phyloP scores from a whole-genome alignment of 345 rosid species.

The Draba incana region DNA sequence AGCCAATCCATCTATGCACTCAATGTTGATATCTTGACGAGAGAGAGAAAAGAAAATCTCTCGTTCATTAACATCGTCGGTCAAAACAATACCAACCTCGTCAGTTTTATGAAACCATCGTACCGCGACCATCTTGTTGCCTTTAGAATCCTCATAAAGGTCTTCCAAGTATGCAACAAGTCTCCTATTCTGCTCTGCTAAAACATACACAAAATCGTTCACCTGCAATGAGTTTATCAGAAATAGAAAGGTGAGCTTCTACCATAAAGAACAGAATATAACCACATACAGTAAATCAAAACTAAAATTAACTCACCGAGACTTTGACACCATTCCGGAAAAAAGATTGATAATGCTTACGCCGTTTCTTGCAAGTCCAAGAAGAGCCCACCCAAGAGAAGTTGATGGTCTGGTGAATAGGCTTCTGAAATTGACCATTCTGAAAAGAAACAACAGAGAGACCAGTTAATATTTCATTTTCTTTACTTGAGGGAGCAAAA shows the following conservation, averaged over 20 bases:
- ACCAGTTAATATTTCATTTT: neutral
- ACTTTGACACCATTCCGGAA: constrained; percentile 61
- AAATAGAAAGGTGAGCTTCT: neutral
- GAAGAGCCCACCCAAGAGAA: constrained; percentile 69
- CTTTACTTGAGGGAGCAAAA: neutral
- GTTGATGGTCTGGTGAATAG: constrained; percentile 34
- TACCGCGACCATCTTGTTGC: constrained; percentile 73
- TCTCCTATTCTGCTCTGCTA: constrained; percentile 69
- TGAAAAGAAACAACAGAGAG: constrained; percentile 16
- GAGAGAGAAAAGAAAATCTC: constrained; percentile 86
- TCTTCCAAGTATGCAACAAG: constrained; percentile 85
- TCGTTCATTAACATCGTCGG: constrained; percentile 63
- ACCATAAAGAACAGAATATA: neutral
- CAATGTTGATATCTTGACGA: constrained; percentile 86
- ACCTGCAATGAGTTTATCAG: constrained; percentile 50
- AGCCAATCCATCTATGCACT: constrained; percentile 90
- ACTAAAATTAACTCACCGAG: constrained; percentile 55
- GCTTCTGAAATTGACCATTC: constrained; percentile 44
- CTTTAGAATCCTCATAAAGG: constrained; percentile 75
- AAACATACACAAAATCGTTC: constrained; percentile 70
- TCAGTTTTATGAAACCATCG: constrained; percentile 95
- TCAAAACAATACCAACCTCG: constrained; percentile 73
- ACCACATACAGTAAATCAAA: neutral
- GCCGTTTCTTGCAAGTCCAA: constrained; percentile 60
- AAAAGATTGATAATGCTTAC: constrained; percentile 70